Evolutionary conservation across 2,329 filamentous ascomycete species (phyloP).

Genomic region (Pseudogymnoascus sp.): DNA sequence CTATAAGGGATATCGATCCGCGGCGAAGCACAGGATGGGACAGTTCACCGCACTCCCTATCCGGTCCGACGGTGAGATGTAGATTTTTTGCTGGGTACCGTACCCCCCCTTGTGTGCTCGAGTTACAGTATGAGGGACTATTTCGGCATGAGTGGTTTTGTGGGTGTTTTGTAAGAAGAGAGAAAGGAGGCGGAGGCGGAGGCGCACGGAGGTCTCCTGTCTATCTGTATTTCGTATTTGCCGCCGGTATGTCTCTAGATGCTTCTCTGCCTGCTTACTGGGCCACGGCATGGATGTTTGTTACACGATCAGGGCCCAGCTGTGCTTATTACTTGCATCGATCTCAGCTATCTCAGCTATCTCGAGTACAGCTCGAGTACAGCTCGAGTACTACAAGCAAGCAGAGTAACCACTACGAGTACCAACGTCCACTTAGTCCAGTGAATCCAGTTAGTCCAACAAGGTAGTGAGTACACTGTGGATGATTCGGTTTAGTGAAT

Average conservation of each 20-base stretch:
- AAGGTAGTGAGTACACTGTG: not conserved
- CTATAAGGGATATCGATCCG: not conserved
- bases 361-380: too few relatives aligned
- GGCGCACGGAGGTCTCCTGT: not conserved
- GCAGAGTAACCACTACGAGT: not conserved
- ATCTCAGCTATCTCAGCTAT: constrained; percentile 4
- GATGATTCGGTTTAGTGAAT: not conserved
- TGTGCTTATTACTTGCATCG: not conserved
- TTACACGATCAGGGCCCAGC: not conserved
- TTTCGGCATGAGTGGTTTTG: not conserved
- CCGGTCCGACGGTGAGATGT: constrained; percentile 5
- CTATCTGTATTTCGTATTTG: not conserved
- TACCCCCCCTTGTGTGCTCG: too few relatives aligned
- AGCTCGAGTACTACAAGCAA: too few relatives aligned
- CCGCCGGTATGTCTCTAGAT: not conserved
- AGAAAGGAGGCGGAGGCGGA: too few relatives aligned
- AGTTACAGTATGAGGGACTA: constrained; percentile 4
- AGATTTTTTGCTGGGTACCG: not conserved
- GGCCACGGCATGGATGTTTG: not conserved
- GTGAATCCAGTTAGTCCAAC: not conserved
- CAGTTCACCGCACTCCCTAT: not conserved
- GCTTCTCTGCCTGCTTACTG: not conserved
- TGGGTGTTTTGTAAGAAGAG: not conserved
- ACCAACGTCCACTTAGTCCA: too few relatives aligned
- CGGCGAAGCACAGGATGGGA: constrained; percentile 5